A percentile compares a stretch with the other conserved stretches of the same genome.
These are phyloP conservation scores for Rosa rugosa DNA, from an alignment of 306 rosid genomes.

Conservation along the genomic window DNA sequence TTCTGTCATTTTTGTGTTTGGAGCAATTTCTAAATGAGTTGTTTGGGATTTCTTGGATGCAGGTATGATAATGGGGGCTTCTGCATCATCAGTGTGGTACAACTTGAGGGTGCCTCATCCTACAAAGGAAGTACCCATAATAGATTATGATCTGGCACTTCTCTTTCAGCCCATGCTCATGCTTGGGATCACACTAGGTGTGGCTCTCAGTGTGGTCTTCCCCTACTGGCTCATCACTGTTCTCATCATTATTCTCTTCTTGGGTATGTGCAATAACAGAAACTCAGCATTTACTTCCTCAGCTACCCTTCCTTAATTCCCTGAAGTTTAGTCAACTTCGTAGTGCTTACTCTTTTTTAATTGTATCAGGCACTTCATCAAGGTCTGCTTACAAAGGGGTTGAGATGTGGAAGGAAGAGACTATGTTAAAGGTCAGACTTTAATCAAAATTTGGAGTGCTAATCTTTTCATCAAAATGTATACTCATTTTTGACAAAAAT, in stretches of 20 bases:
- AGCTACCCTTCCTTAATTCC: neutral
- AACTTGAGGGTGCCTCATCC: conserved; percentile 88
- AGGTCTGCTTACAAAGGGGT: conserved; percentile 73
- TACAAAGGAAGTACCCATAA: conserved; percentile 73
- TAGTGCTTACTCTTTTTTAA: neutral
- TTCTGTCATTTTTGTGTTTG: neutral
- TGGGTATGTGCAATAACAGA: conserved; percentile 35
- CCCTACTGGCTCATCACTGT: conserved; percentile 96
- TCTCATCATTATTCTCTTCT: conserved; percentile 80
- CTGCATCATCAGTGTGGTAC: conserved; percentile 85
- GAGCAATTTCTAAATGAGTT: neutral
- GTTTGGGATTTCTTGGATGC: neutral
- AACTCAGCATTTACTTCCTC: neutral
- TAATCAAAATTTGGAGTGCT: neutral
- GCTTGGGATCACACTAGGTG: conserved; percentile 94
- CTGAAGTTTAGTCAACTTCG: too few relatives aligned
- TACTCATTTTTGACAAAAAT: neutral
- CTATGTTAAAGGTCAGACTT: conserved; percentile 47
- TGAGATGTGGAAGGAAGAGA: conserved; percentile 83
- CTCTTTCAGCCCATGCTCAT: conserved; percentile 90
- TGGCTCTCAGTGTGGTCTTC: conserved; percentile 81
- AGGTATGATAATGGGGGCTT: conserved; percentile 99
- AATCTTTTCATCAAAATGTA: neutral
- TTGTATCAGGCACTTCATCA: conserved; percentile 66
- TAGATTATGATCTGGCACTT: conserved; percentile 86